Base-by-base conservation (phyloP, 2,329 filamentous ascomycete species). In the Monosporascus sp. region DNA sequence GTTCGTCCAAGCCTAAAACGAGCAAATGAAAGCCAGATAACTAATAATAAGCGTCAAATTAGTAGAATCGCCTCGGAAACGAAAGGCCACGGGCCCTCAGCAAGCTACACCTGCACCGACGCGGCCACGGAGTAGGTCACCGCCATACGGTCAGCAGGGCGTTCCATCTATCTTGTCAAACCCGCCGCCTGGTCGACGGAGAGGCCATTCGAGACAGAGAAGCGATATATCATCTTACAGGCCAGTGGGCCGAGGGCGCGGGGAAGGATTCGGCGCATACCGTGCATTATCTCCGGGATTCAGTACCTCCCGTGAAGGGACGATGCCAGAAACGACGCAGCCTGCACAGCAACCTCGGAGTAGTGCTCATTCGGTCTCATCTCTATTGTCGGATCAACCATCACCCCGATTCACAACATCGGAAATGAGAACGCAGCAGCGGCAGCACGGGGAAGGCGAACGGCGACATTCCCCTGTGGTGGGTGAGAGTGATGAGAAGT, bases 21-120 rank as follows among this genome's bases (percentile, higher is more conserved):
- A 68, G 67, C 60, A 65, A 74, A 74, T 69, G 70, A 74, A 56
- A 73, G 69, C 60, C 70, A 50, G 65, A 70, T 61, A 68, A 62
- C 72, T 77, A 69, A 72, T 70, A 63, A 66, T 64, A 64, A 60
- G 57, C 56, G 61, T 61, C 75, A 65, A 80, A 84, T 69, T 83
- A 81, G 77, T 84, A 65, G 88, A 88, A 68, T 90, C 88, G 56
- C 90, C 90, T 34, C 89, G 88, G 68, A 96, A 96, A 75, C 86
- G 91, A 64, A 96, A 96, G 73, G 85, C 88, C 51, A 78, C 77
- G 41, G 81, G 81, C 47, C 74, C 77, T 44, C 79, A 79, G 54
- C 72, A 72, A 57, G 65, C 76, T 48, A 72, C 72, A 22, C 77
- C 72, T 49, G 73, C 75, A 24, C 76, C 78, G 48, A 72, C 71